phyloP scores from a whole-genome alignment of 306 rosid species.

The Neltuma alba region DNA sequence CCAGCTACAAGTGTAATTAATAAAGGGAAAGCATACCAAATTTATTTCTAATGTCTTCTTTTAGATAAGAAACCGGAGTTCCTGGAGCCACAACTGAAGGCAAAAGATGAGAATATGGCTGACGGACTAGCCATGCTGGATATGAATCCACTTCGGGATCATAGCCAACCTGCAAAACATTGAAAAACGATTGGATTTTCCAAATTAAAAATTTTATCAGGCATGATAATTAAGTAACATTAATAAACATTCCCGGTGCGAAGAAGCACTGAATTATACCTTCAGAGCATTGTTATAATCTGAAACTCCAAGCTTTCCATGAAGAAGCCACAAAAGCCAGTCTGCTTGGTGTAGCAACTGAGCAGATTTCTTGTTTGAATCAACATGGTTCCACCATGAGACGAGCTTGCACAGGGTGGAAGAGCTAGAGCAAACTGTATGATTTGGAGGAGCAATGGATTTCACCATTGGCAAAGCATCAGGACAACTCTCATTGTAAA shows the following conservation, averaged over 20 bases:
- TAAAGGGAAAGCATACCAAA: conserved; percentile 51
- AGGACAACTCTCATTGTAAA: conserved; percentile 79
- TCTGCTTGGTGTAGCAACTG: conserved; percentile 91
- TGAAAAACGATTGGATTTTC: conserved; percentile 14
- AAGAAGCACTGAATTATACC: conserved; percentile 45
- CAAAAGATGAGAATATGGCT: conserved; percentile 71
- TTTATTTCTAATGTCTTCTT: conserved; percentile 56
- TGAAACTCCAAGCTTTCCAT: conserved; percentile 84
- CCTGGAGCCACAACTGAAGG: conserved; percentile 89
- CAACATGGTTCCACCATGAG: conserved; percentile 76
- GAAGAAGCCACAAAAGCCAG: conserved; percentile 96
- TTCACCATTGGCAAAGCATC: conserved; percentile 78
- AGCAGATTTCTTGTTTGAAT: conserved; percentile 54
- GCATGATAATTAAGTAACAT: not conserved
- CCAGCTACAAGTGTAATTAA: not conserved
- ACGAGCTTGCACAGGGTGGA: conserved; percentile 90
- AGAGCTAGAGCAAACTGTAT: conserved; percentile 84
- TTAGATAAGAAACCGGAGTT: conserved; percentile 69
- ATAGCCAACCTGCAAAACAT: conserved; percentile 79
- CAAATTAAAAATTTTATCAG: not conserved
- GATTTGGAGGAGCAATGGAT: conserved; percentile 88
- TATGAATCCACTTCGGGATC: conserved; percentile 89
- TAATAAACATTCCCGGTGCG: not conserved
- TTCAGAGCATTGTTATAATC: conserved; percentile 92
- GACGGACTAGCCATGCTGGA: conserved; percentile 82